Evolutionary conservation across 331 rosid genomes (phyloP).

Genomic region (Prunus yedoensis): DNA sequence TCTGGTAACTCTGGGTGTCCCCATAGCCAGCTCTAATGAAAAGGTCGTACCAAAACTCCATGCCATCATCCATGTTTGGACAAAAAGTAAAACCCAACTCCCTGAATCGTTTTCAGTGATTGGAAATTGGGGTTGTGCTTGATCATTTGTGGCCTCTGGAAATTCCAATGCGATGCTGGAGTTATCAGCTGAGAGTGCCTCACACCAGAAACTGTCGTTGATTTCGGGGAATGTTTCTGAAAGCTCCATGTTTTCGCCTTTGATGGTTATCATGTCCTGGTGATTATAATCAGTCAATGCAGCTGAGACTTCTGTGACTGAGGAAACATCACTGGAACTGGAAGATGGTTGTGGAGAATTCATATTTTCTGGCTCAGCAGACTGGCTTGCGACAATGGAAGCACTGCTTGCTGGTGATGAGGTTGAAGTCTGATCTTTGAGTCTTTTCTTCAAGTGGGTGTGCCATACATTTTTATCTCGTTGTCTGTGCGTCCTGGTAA

Average conservation of each 20-base stretch:
- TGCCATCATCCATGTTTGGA: slow-evolving; percentile 45
- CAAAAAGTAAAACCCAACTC: slow-evolving; percentile 16
- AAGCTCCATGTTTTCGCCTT: slow-evolving; percentile 45
- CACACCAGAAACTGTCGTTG: slow-evolving; percentile 67
- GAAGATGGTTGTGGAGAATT: slow-evolving; percentile 33
- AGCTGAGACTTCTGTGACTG: slow-evolving; percentile 28
- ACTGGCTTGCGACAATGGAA: slow-evolving; percentile 45
- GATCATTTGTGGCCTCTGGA: slow-evolving; percentile 26
- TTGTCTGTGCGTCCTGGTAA: slow-evolving; percentile 94
- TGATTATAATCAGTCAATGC: not conserved
- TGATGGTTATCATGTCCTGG: not conserved
- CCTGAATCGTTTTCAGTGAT: slow-evolving; percentile 25
- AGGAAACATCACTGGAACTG: slow-evolving; percentile 45
- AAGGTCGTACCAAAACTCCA: slow-evolving; percentile 85
- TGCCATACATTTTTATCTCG: slow-evolving; percentile 96
- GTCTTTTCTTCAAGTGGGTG: slow-evolving; percentile 87
- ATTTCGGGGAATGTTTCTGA: slow-evolving; percentile 43
- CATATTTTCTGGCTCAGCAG: slow-evolving; percentile 26
- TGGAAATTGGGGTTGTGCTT: slow-evolving; percentile 31
- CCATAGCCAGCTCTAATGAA: slow-evolving; percentile 46
- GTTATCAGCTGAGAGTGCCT: slow-evolving; percentile 36
- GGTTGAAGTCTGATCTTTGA: slow-evolving; percentile 13
- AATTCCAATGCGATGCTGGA: slow-evolving; percentile 23
- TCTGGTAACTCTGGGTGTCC: slow-evolving; percentile 52
- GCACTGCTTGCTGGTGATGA: slow-evolving; percentile 29